Evolutionary conservation across 371 early-diverging fungal genomes (phyloP).

Genomic region (Syncephalis fuscata): DNA sequence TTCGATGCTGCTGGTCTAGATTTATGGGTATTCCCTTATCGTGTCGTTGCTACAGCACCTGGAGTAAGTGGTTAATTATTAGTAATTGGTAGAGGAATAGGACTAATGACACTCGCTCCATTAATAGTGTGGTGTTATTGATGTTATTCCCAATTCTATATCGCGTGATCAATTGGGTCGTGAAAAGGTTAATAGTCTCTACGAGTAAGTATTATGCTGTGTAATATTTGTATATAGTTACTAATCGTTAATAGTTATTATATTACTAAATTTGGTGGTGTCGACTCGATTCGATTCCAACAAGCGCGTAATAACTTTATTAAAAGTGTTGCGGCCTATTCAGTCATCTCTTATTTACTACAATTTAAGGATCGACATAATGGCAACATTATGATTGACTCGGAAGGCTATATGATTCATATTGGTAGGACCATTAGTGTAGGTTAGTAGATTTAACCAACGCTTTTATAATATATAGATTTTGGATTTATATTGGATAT

Average conservation of each 20-base stretch:
- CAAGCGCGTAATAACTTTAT: slow-evolving; percentile 90
- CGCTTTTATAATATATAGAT: slow-evolving; percentile 55
- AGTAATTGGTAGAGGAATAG: not conserved
- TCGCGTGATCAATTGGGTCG: slow-evolving; percentile 97
- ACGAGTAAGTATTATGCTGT: slow-evolving; percentile 31
- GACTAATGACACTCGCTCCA: not conserved
- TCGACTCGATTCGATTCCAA: slow-evolving; percentile 78
- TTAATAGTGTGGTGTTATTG: slow-evolving; percentile 86
- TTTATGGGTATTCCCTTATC: slow-evolving; percentile 94
- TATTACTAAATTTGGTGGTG: slow-evolving; percentile 85
- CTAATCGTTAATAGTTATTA: slow-evolving; percentile 40
- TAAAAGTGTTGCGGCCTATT: slow-evolving; percentile 93
- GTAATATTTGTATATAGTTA: not conserved
- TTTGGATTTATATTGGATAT: slow-evolving; percentile 99
- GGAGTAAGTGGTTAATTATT: slow-evolving; percentile 35
- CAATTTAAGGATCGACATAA: slow-evolving; percentile 99
- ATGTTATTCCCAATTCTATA: slow-evolving; percentile 96
- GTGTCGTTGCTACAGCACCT: slow-evolving; percentile 94
- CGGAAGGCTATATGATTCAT: slow-evolving; percentile 94
- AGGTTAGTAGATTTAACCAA: not conserved
- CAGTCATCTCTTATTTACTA: slow-evolving; percentile 87
- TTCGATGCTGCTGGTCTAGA: slow-evolving; percentile 84
- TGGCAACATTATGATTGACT: slow-evolving; percentile 99
- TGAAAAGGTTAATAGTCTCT: slow-evolving; percentile 93
- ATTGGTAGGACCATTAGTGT: slow-evolving; percentile 53